Evolutionary conservation across 78 protist genomes (phyloP).

Genomic region (Dictyostelium citrinum): DNA sequence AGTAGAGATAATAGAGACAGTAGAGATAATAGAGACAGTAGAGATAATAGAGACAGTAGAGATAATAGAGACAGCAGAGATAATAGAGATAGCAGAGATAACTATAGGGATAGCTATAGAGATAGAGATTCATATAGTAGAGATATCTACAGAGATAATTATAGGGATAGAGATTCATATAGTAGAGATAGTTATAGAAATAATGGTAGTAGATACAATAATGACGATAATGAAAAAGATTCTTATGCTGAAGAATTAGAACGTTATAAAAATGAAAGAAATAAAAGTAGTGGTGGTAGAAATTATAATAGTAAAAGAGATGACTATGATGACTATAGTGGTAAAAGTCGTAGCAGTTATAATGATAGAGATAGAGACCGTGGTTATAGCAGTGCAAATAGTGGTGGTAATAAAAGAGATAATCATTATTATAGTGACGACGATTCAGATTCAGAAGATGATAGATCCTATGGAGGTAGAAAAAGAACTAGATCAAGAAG

Average conservation of each 20-base stretch:
- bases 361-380: constrained; percentile 1
- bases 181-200: constrained; percentile 8
- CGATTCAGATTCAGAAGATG: background rate
- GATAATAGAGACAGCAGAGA: background rate
- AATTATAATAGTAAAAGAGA: background rate
- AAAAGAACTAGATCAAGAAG: constrained; percentile 29
- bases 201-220: background rate
- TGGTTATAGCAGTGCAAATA: background rate
- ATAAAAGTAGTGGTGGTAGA: background rate
- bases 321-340: background rate
- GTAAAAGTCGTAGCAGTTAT: background rate
- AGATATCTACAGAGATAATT: background rate
- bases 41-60: background rate
- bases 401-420: background rate
- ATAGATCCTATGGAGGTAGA: background rate
- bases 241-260: background rate
- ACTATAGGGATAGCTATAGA: background rate
- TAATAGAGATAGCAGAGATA: background rate
- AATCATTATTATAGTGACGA: background rate
- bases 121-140: background rate
- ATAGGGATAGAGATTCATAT: background rate
- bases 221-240: background rate
- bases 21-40: background rate
- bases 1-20: constrained; percentile 2
- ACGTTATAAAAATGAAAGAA: background rate